These are phyloP conservation scores for Antitrichia curtipendula DNA, from an alignment of 225 moss, liverwort and hornwort species.

Conservation along the genomic window DNA sequence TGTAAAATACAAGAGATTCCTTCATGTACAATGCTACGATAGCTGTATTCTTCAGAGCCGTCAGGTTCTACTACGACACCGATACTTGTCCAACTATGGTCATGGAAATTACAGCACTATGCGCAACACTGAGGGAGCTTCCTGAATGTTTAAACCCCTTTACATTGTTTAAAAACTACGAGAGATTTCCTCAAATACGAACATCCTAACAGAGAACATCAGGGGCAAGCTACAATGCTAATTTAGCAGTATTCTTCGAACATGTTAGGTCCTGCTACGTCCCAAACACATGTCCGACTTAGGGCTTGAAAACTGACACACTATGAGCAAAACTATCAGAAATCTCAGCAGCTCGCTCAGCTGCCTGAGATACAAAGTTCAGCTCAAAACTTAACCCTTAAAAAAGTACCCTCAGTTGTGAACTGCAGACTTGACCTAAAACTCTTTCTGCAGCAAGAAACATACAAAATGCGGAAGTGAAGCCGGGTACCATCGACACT, in stretches of 20 bases:
- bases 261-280: not conserved
- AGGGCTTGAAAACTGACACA: not conserved
- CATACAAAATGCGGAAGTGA: not conserved
- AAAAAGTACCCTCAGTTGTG: not conserved
- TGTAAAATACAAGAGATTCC: not conserved
- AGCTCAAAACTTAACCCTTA: not conserved
- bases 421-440: not conserved
- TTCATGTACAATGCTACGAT: not conserved
- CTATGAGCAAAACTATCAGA: not conserved
- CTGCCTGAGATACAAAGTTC: not conserved
- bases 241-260: not conserved
- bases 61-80: not conserved
- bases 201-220: not conserved
- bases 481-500: conserved; percentile 73
- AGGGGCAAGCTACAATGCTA: not conserved
- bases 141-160: not conserved
- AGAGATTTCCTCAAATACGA: not conserved
- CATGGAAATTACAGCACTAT: not conserved
- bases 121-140: not conserved
- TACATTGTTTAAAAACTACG: not conserved
- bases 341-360: not conserved
- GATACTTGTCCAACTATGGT: not conserved
- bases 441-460: not conserved
- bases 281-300: not conserved
- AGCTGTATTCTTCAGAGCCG: not conserved